Base-by-base conservation (phyloP, 768 basidiomycete species). In the Tylopilus plumbeoviolaceoides region DNA sequence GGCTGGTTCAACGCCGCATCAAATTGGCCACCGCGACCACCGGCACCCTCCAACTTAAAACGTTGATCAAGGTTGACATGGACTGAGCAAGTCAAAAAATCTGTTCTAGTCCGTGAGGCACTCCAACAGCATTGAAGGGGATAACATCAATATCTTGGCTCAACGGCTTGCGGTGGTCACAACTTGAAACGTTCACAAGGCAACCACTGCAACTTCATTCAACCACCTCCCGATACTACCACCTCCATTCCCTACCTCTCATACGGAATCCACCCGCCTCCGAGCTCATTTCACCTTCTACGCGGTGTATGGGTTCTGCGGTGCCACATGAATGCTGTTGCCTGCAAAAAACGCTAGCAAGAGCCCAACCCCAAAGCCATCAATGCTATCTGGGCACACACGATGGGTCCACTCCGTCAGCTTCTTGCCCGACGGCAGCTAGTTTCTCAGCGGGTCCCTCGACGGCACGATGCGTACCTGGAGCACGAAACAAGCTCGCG, bases 391-490 rank as follows among this genome's bases (percentile, higher is more conserved):
- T 10, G 48, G 57, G 5, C 55, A 58, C 40, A 40, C 18, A 4
- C 17, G 36, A 35, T n/a, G 7, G 18, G 56, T 54, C 38, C 28
- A 47, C 31, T 47, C 48, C 36, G 18, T 54, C 27, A 48, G 42
- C 9, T 58, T 53, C 40, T 28, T 48, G 10, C 48, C 48, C 2
- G 51, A 53, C 15, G 25, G 47, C 9, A 28, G 23, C 25, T 51
- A 50, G 20, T 40, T 56, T 17, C 4, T 57, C 30, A 57, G 51
- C 4, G 48, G 51, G 1, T 52, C 55, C 35, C 39, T 17, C 23
- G 48, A 52, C 4, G 30, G 36, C 14, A 53, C 40, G 8, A 5
- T 57, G 4, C 17, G 44, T 20, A 49, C 44, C 1, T 47, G 50
- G 47, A 20, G 14, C n/a, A 45, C 44, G 5, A 28, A 39, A n/a